Base-by-base conservation (phyloP, 495 filamentous ascomycete genomes). In the Aspergillus baeticus region DNA sequence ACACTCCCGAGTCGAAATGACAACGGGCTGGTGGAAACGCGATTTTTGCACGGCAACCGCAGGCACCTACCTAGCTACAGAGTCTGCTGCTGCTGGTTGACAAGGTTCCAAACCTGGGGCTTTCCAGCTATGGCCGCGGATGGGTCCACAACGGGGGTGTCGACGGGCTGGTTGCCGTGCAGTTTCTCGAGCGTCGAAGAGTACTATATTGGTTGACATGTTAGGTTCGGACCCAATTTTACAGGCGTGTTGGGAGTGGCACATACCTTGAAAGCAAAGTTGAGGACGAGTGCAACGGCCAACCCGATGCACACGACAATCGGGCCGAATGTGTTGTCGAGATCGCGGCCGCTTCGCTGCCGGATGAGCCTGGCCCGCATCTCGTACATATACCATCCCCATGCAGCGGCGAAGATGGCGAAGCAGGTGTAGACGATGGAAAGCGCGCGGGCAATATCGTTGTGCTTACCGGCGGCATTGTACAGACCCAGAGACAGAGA, bases 371-470 rank as follows among this genome's bases (percentile, higher is more conserved):
- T 79, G 21, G 86, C 81, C 31, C 94, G 80, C 67, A 74, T 81
- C 58, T 87, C 82, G 62, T 93, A 88, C 77, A 93, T 88, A 59
- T 79, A 86, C 72, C 87, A 96, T 4, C 94, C 94, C 94, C 94
- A 98, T 2, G 68, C 77, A 3, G 88, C 90, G 7, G 91, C 84
- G 70, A 95, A 92, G 7, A 89, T 69, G 13, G 93, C 92, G 51
- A 96, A 87, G 38, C 78, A 67, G 33, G 91, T 90, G 66, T 97
- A 98, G 13, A 87, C 85, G 33, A 92, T 74, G 17, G 90, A 91
- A 58, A 98, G 79, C 36, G 70, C 77, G 59, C 88, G 82, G 0
- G 90, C 92, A 6, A 96, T 68, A 14, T 73, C 70, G 65, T 96
- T 90, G 56, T 77, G 63, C 65, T 84, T 73, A 20, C 89, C 87